These are phyloP conservation scores for Pseudogymnoascus sp. DNA, from an alignment of 2,329 filamentous ascomycete species.

Conservation along the genomic window DNA sequence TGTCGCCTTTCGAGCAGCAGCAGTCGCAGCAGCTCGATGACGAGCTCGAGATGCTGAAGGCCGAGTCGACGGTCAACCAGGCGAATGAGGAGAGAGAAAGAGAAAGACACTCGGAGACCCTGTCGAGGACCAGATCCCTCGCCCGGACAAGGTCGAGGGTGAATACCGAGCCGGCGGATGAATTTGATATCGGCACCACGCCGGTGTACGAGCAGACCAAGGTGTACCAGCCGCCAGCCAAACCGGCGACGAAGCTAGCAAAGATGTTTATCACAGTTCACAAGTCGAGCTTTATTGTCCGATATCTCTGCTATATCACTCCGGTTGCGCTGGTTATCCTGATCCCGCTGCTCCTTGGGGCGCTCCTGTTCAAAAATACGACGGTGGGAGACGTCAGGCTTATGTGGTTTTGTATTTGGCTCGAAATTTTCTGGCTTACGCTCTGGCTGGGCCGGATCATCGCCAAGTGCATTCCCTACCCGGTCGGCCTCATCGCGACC, in stretches of 20 bases:
- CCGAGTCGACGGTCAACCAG: slow-evolving; percentile 47
- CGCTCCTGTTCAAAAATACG: slow-evolving; percentile 48
- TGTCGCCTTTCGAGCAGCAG: slow-evolving; percentile 47
- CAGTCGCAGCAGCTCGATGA: slow-evolving; percentile 55
- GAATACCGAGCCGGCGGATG: slow-evolving; percentile 51
- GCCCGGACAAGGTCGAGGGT: slow-evolving; percentile 37
- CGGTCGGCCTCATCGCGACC: slow-evolving; percentile 57
- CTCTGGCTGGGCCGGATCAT: slow-evolving; percentile 67
- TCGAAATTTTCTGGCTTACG: slow-evolving; percentile 87
- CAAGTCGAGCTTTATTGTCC: slow-evolving; percentile 55
- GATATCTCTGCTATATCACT: slow-evolving; percentile 64
- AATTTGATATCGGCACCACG: slow-evolving; percentile 46
- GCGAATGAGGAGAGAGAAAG: slow-evolving; percentile 13
- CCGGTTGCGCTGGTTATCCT: slow-evolving; percentile 57
- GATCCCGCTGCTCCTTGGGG: slow-evolving; percentile 60
- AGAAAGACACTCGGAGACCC: slow-evolving; percentile 11
- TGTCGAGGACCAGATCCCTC: slow-evolving; percentile 33
- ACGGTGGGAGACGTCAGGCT: slow-evolving; percentile 68
- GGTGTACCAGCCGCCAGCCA: slow-evolving; percentile 55
- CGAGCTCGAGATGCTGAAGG: slow-evolving; percentile 56
- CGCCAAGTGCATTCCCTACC: slow-evolving; percentile 55
- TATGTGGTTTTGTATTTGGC: slow-evolving; percentile 91
- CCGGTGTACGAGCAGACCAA: slow-evolving; percentile 60
- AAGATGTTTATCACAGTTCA: slow-evolving; percentile 58
- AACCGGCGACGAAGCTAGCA: slow-evolving; percentile 53